Evolutionary conservation across 306 rosid species (phyloP).

Genomic region (Comarum palustre): DNA sequence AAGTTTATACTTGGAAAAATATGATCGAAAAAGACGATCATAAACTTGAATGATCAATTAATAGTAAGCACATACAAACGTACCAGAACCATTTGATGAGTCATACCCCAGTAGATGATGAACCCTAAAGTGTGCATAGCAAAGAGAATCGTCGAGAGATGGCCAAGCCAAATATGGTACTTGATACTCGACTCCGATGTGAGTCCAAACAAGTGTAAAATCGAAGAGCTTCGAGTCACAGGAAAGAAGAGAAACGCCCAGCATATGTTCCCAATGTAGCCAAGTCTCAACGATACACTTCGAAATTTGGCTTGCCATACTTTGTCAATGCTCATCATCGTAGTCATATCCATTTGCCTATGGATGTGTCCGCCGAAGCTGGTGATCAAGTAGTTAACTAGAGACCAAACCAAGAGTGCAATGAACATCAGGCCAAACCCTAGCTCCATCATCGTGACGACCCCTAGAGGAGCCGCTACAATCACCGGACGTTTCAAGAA

Average conservation of each 20-base stretch:
- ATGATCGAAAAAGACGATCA: no score
- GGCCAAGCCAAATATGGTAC: slow-evolving; percentile 75
- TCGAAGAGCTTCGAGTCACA: slow-evolving; percentile 57
- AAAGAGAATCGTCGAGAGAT: slow-evolving; percentile 56
- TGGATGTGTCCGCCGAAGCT: slow-evolving; percentile 52
- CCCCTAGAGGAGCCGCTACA: slow-evolving; percentile 53
- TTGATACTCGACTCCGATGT: slow-evolving; percentile 68
- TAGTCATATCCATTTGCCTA: slow-evolving; percentile 17
- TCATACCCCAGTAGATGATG: slow-evolving; percentile 59
- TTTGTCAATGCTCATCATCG: neutral
- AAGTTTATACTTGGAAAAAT: neutral
- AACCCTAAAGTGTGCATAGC: slow-evolving; percentile 51
- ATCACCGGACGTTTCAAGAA: slow-evolving; percentile 46
- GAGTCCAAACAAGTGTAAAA: slow-evolving; percentile 54
- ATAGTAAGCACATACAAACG: neutral
- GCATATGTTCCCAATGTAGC: slow-evolving; percentile 64
- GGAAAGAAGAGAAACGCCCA: slow-evolving; percentile 85
- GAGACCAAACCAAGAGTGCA: slow-evolving; percentile 62
- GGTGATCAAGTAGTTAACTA: slow-evolving; percentile 48
- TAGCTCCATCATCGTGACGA: slow-evolving; percentile 52
- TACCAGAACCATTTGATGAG: slow-evolving; percentile 47
- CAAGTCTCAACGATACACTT: slow-evolving; percentile 64
- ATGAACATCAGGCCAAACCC: slow-evolving; percentile 46
- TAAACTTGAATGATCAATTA: neutral
- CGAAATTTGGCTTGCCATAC: slow-evolving; percentile 58